These are phyloP conservation scores for Geranium brycei DNA, from an alignment of 345 rosid genomes.

Conservation along the genomic window DNA sequence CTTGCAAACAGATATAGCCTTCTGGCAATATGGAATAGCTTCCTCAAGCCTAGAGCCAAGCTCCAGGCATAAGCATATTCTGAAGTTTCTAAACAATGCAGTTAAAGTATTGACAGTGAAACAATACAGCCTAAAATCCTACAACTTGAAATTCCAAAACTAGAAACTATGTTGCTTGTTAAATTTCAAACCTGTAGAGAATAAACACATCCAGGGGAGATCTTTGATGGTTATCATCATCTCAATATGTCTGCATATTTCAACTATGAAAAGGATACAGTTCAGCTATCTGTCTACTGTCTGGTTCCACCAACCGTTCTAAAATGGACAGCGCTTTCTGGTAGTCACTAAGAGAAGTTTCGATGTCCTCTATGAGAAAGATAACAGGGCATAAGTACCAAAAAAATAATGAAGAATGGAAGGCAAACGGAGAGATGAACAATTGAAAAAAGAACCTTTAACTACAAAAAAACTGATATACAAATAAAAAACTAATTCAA, in stretches of 20 bases:
- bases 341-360: slow-evolving; percentile 81
- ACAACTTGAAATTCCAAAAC: too few species aligned
- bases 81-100: slow-evolving; percentile 54
- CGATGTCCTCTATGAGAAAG: slow-evolving; percentile 61
- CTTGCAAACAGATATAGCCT: slow-evolving; percentile 71
- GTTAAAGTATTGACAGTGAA: slow-evolving; percentile 26
- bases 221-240: not conserved
- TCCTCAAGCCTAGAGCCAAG: slow-evolving; percentile 66
- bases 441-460: too few species aligned
- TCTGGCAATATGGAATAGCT: slow-evolving; percentile 67
- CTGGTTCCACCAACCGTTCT: slow-evolving; percentile 74
- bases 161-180: too few species aligned
- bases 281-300: slow-evolving; percentile 73
- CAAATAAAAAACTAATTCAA: not conserved
- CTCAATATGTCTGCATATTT: not conserved
- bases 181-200: not conserved
- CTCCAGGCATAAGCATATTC: slow-evolving; percentile 76
- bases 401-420: too few species aligned
- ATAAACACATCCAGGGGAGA: not conserved
- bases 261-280: slow-evolving; percentile 54
- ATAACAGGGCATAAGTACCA: not conserved
- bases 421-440: too few species aligned
- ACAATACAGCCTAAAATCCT: not conserved
- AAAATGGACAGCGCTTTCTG: slow-evolving; percentile 57
- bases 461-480: not conserved